Conservation (phyloP, 441 rosid species). For the Pelargonium myrrhifolium region DNA sequence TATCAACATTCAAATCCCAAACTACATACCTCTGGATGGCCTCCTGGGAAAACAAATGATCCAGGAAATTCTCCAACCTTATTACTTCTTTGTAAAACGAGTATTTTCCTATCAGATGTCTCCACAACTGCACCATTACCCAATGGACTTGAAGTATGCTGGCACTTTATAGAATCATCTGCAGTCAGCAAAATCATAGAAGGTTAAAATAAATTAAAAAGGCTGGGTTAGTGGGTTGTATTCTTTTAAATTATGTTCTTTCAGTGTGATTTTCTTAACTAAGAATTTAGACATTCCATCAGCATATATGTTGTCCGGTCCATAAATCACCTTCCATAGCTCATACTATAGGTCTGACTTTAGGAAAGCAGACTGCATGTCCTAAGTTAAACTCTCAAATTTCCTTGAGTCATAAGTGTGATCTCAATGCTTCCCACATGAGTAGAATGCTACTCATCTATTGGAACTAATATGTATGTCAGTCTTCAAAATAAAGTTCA, state of each 20-base stretch:
- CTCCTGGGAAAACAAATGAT: slow-evolving; percentile 82
- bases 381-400: neutral
- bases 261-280: neutral
- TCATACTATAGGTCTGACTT: too few relatives aligned
- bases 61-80: slow-evolving; percentile 94
- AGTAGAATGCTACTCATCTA: too few relatives aligned
- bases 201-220: neutral
- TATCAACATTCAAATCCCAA: slow-evolving; percentile 5
- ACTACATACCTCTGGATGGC: slow-evolving; percentile 77
- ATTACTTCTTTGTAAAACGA: slow-evolving; percentile 64
- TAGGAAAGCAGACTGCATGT: neutral
- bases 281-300: neutral
- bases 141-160: slow-evolving; percentile 70
- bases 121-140: slow-evolving; percentile 82
- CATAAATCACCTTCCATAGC: neutral
- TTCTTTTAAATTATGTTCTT: neutral
- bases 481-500: too few relatives aligned
- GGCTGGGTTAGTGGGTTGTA: neutral
- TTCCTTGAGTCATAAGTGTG: neutral
- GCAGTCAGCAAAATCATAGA: slow-evolving; percentile 15
- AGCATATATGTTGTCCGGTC: neutral
- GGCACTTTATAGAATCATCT: slow-evolving; percentile 62
- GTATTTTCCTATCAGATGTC: slow-evolving; percentile 65
- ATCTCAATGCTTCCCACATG: neutral
- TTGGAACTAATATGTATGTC: too few relatives aligned